Evolutionary conservation across 2,329 filamentous ascomycete genomes (phyloP).

Genomic region (Fusarium staphyleae): DNA sequence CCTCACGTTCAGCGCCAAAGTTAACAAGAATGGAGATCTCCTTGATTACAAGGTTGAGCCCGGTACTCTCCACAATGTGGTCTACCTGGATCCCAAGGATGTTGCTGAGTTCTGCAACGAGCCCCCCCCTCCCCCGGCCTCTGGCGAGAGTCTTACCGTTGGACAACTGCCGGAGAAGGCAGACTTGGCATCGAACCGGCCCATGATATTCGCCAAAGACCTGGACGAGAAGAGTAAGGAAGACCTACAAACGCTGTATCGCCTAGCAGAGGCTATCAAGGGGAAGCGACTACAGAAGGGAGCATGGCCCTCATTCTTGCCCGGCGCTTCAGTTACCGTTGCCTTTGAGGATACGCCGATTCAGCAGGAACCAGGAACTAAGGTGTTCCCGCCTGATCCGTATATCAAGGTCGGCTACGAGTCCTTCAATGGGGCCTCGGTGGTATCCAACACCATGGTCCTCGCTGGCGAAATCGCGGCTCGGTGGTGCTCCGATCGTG

Average conservation of each 20-base stretch:
- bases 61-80: slow-evolving; percentile 60
- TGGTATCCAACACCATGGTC: slow-evolving; percentile 60
- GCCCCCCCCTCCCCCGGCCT: slow-evolving; percentile 29
- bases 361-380: slow-evolving; percentile 15
- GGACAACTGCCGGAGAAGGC: slow-evolving; percentile 35
- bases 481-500: slow-evolving; percentile 64
- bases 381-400: slow-evolving; percentile 55
- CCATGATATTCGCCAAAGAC: slow-evolving; percentile 53
- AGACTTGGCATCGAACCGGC: slow-evolving; percentile 44
- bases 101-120: slow-evolving; percentile 55
- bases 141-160: slow-evolving; percentile 41
- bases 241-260: slow-evolving; percentile 57
- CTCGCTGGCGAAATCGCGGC: slow-evolving; percentile 68
- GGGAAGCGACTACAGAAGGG: slow-evolving; percentile 54
- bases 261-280: slow-evolving; percentile 57
- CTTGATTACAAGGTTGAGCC: slow-evolving; percentile 63
- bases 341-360: slow-evolving; percentile 48
- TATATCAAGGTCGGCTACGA: slow-evolving; percentile 53
- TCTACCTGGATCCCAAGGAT: slow-evolving; percentile 62
- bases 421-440: slow-evolving; percentile 42
- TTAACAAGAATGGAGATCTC: slow-evolving; percentile 61
- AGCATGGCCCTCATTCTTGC: slow-evolving; percentile 57
- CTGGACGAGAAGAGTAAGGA: slow-evolving; percentile 52
- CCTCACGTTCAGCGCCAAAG: slow-evolving; percentile 68
- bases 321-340: slow-evolving; percentile 53